Evolutionary conservation across 805 yeast species (phyloP), one percentile per base, ranked within the genome.

Genomic region (Nakazawaea siamensis): DNA sequence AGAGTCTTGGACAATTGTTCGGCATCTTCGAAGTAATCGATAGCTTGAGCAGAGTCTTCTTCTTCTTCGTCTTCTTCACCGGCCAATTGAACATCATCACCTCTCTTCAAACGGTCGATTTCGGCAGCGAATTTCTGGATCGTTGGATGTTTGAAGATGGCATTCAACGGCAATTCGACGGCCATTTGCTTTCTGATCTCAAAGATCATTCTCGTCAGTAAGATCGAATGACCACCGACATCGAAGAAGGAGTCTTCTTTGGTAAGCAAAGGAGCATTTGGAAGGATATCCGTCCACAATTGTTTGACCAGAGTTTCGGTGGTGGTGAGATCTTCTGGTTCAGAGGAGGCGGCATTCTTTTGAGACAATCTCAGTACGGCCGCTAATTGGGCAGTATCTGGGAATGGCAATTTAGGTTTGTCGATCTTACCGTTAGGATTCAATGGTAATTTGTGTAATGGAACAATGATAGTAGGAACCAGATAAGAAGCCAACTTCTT

Each of bases 371-470:
- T 60, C 10, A 94, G 76, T 30, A 86, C 95, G 13, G 76, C 68
- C 21, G 79, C 76, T 43, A 92, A 66, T 60, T 90, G 96, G 13
- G 81, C 90, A 17, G 83, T 70, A 38, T 85, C 85, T 36, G 99
- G 99, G 73, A 83, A 86, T 30, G 96, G 97, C 42, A 92, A 65
- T 51, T 90, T 87, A 24, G 97, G 97, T 64, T 92, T 92, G 63
- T 92, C 99, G 39, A 92, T 86, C 60, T 92, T 92, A 48, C 99
- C 99, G 56, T 92, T 92, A 40, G 99, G 99, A 60, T 92, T 92
- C 59, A 92, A 68, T 18, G 98, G 98, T 53, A 92, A 62, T 49
- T 76, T 79, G 18, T 72, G 67, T 64, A 94, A 67, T 12, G 97
- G 97, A 33, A 92, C 90, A 50, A 92, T 78, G 24, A 90, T 66